Evolutionary conservation across 129 eudicot genomes (phyloP).

Genomic region (Mikania micrantha): DNA sequence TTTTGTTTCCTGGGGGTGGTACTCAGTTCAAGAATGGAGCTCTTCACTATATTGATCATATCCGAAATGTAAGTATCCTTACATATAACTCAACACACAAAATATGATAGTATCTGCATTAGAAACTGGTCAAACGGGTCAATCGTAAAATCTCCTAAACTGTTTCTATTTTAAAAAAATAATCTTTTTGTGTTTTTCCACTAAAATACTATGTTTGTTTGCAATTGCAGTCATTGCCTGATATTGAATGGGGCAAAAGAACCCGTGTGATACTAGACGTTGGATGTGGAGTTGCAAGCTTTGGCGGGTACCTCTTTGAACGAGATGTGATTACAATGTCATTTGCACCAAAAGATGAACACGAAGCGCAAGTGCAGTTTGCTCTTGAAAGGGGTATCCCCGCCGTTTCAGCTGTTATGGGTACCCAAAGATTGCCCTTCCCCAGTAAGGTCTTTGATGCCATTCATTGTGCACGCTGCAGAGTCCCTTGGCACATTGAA

Average conservation of each 20-base stretch:
- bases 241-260: conserved; percentile 52
- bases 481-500: conserved; percentile 63
- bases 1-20: conserved; percentile 58
- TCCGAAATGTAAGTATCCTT: conserved; percentile 32
- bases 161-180: neutral
- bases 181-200: neutral
- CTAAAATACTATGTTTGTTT: neutral
- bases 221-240: conserved; percentile 32
- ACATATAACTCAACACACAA: too few relatives aligned
- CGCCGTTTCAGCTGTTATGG: conserved; percentile 59
- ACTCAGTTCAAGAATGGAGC: conserved; percentile 57
- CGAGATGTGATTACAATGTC: conserved; percentile 50
- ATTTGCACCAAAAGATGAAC: conserved; percentile 60
- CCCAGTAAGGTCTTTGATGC: conserved; percentile 48
- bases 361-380: conserved; percentile 61
- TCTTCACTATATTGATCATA: conserved; percentile 47
- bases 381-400: conserved; percentile 64
- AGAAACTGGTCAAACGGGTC: neutral
- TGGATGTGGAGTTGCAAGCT: conserved; percentile 68
- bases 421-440: conserved; percentile 52
- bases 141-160: neutral
- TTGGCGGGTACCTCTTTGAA: conserved; percentile 53
- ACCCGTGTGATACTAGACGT: conserved; percentile 53
- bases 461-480: conserved; percentile 63
- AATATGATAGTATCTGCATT: too few relatives aligned